phyloP scores from a whole-genome alignment of 2,329 filamentous ascomycete genomes.

The Aspergillus neotritici region DNA sequence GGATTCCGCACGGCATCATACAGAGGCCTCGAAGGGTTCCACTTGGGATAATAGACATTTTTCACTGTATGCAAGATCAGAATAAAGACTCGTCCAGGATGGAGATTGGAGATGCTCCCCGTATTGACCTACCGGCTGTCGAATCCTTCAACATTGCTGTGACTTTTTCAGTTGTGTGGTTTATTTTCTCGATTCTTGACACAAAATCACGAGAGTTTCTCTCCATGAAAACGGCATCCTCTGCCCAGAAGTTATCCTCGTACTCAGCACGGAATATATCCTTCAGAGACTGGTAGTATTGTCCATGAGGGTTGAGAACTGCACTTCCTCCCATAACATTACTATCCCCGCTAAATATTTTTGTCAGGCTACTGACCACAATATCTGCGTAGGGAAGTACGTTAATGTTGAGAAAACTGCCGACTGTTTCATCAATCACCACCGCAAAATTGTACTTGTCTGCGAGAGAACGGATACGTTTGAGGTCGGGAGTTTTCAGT shows the following conservation, averaged over 20 bases:
- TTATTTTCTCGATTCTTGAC: slow-evolving; percentile 74
- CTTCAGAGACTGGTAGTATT: slow-evolving; percentile 66
- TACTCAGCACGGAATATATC: slow-evolving; percentile 59
- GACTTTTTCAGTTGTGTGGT: slow-evolving; percentile 76
- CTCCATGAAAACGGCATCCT: slow-evolving; percentile 92
- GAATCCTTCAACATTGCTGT: slow-evolving; percentile 63
- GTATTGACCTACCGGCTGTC: slow-evolving; percentile 41
- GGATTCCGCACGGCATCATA: slow-evolving; percentile 75
- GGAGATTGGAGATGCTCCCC: not conserved
- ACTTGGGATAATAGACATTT: slow-evolving; percentile 80
- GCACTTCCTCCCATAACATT: slow-evolving; percentile 93
- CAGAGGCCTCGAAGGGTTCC: slow-evolving; percentile 59
- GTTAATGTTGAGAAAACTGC: slow-evolving; percentile 93
- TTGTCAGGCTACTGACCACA: slow-evolving; percentile 90
- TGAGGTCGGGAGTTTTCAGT: slow-evolving; percentile 74
- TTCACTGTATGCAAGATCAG: slow-evolving; percentile 55
- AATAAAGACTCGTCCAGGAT: not conserved
- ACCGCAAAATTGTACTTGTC: slow-evolving; percentile 82
- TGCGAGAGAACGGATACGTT: slow-evolving; percentile 72
- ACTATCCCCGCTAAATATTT: slow-evolving; percentile 94
- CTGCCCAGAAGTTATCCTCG: slow-evolving; percentile 89
- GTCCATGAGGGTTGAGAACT: slow-evolving; percentile 61
- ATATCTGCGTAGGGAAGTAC: slow-evolving; percentile 85
- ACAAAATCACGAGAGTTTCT: slow-evolving; percentile 92
- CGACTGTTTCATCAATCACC: slow-evolving; percentile 92